Conservation (phyloP, 2,329 filamentous ascomycete genomes). For the Hypoxylon sp. region DNA sequence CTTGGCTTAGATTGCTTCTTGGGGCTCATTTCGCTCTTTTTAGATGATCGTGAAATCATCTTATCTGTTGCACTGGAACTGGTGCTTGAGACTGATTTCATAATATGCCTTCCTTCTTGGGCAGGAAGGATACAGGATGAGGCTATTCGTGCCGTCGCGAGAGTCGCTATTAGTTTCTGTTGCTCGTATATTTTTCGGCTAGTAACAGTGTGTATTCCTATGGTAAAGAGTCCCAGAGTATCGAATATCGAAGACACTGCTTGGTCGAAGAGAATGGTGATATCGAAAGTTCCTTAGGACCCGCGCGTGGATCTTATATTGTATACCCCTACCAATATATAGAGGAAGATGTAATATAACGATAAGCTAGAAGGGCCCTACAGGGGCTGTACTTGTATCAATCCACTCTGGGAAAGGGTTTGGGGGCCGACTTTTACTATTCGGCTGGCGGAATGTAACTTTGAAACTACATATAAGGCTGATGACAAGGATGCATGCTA, state of each 20-base stretch:
- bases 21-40: slow-evolving; percentile 54
- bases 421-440: slow-evolving; percentile 32
- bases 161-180: background rate
- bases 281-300: slow-evolving; percentile 2
- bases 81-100: slow-evolving; percentile 24
- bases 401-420: slow-evolving; percentile 14
- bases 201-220: slow-evolving; percentile 9
- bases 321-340: slow-evolving; percentile 20
- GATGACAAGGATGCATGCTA: slow-evolving; percentile 35
- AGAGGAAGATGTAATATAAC: slow-evolving; percentile 9
- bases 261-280: slow-evolving; percentile 13
- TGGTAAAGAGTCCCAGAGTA: background rate
- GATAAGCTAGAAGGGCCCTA: slow-evolving; percentile 14
- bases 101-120: slow-evolving; percentile 2
- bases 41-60: slow-evolving; percentile 54
- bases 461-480: slow-evolving; percentile 37
- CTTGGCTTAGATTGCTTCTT: slow-evolving; percentile 58
- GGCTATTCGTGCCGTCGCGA: slow-evolving; percentile 34
- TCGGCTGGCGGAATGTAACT: slow-evolving; percentile 37
- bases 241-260: slow-evolving; percentile 7
- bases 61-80: slow-evolving; percentile 31
- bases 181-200: slow-evolving; percentile 8
- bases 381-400: slow-evolving; percentile 10
- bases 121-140: slow-evolving; percentile 37
- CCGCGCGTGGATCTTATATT: background rate